A percentile compares a stretch with the other conserved stretches of the same genome.
Conservation (phyloP, 352 stramenopile species). For the Globisporangium lucens region DNA sequence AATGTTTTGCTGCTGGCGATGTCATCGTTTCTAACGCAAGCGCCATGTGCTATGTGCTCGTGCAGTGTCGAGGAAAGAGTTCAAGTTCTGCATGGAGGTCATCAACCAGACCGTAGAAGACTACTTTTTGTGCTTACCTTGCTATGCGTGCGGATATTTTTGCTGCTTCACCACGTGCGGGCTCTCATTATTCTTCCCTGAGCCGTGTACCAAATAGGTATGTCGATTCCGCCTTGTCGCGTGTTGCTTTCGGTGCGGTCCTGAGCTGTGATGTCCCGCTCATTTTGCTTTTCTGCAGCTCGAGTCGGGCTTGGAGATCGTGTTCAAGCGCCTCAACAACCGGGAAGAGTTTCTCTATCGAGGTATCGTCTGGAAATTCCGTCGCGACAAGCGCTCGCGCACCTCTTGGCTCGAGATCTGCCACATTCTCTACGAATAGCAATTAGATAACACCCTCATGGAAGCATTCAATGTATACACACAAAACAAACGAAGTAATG, state of each 20-base stretch:
- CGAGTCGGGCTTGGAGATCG: constrained; percentile 55
- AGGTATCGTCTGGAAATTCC: constrained; percentile 57
- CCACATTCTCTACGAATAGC: constrained; percentile 57
- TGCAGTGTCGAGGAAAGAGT: constrained; percentile 66
- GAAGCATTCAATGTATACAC: background rate
- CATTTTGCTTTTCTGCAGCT: constrained; percentile 29
- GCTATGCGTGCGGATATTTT: constrained; percentile 64
- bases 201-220: constrained; percentile 73
- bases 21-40: background rate
- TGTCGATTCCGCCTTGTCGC: background rate
- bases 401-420: constrained; percentile 75
- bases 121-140: constrained; percentile 71
- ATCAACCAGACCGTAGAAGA: constrained; percentile 76
- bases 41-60: background rate
- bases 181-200: constrained; percentile 51
- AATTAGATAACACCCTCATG: background rate
- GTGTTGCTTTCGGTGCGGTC: background rate
- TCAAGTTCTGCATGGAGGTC: constrained; percentile 71
- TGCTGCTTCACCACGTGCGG: constrained; percentile 63
- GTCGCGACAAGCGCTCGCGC: constrained; percentile 38
- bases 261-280: background rate
- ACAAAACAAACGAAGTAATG: background rate
- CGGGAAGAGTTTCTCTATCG: constrained; percentile 69
- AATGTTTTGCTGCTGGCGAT: background rate
- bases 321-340: constrained; percentile 63